Evolutionary conservation across 78 protist genomes (phyloP), one percentile per base, ranked within the genome.

Genomic region (Dictyostelium firmibasis): DNA sequence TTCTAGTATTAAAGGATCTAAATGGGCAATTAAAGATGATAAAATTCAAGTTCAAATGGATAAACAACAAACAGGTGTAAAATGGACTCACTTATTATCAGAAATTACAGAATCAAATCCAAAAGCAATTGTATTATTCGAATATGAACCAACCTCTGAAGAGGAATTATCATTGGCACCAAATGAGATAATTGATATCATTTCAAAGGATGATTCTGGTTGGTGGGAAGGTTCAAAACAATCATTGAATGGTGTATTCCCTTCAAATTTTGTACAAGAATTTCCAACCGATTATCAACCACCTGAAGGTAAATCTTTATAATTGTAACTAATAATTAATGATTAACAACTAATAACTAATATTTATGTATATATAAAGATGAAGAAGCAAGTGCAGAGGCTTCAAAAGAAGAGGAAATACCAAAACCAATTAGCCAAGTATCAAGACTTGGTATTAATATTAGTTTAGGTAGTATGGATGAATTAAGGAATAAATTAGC

Each of bases 211-310:
- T 76, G 94, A 89, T 0, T 43, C 75, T 31, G 94, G 94, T 27
- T 89, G 94, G 94, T 81, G 86, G 88, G 94, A 89, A 35, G 94
- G 94, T 33, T 18, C 35, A 20, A 89, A 81, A 29, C 47, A 36
- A 44, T 20, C 25, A 31, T 20, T 36, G 31, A 27, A 25, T 5
- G 94, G 87, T 69, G 87, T 69, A 50, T 81, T 89, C 36, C 94
- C 94, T 10, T 33, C 57, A 4, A 89, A 89, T 70, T 89, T 89
- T 29, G 86, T 89, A 16, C 38, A 31, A 8, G 87, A 64, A 43
- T 81, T 69, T 50, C 78, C 67, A 70, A 27, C 47, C 9, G 87
- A 89, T 29, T 89, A 81, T 81, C 94, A 89, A 81, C 41, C 76
- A 35, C 43, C 60, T 7, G 94, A 77, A 41, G 92, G 92, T 86